Evolutionary conservation across 75 land plant genomes (phyloP).

Genomic region (Sequoia sempervirens): DNA sequence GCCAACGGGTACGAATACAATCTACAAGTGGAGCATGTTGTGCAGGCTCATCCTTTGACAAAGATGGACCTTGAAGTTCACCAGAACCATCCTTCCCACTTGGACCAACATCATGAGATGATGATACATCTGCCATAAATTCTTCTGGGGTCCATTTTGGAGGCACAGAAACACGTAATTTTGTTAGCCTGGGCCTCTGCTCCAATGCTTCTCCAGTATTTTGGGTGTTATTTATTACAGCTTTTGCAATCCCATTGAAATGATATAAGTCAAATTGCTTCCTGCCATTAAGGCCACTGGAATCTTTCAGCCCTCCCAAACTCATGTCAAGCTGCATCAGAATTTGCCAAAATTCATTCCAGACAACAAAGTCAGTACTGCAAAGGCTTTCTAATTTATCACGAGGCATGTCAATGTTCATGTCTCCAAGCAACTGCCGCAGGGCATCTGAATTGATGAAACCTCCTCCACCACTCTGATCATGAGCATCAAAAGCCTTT

Average conservation of each 20-base stretch:
- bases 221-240: constrained; percentile 50
- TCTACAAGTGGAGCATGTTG: constrained; percentile 96
- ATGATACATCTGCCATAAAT: constrained; percentile 47
- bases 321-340: constrained; percentile 74
- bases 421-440: constrained; percentile 67
- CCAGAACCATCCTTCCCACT: constrained; percentile 14
- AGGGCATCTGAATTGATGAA: constrained; percentile 81
- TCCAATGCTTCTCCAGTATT: constrained; percentile 40
- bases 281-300: constrained; percentile 60
- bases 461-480: constrained; percentile 98
- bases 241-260: constrained; percentile 97
- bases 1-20: constrained; percentile 96
- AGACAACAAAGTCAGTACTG: constrained; percentile 73
- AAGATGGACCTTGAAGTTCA: constrained; percentile 29
- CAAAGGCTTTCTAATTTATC: constrained; percentile 64
- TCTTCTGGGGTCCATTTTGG: constrained; percentile 98
- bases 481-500: constrained; percentile 83
- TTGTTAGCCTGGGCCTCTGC: constrained; percentile 85
- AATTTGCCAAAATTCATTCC: constrained; percentile 98
- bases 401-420: constrained; percentile 60
- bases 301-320: constrained; percentile 82
- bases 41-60: constrained; percentile 36
- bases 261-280: constrained; percentile 88
- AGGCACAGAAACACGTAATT: constrained; percentile 76
- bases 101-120: constrained; percentile 17